Conservation (phyloP, 2,329 filamentous ascomycete species). For the Cladosporium sp. region DNA sequence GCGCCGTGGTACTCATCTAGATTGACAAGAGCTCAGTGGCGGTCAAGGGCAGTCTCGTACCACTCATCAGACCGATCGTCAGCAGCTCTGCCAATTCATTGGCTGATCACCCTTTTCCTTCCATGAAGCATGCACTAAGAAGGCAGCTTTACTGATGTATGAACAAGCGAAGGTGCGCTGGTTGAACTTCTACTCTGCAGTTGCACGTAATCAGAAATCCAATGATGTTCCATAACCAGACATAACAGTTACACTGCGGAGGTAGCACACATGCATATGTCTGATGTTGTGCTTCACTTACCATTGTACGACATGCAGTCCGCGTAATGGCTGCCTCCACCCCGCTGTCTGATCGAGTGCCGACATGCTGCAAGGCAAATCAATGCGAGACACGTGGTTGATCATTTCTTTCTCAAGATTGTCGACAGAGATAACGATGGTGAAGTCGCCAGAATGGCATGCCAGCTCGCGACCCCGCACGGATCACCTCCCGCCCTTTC, state of each 20-base stretch:
- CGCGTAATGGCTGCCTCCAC: no score
- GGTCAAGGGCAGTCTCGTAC: no score
- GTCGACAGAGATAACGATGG: no score
- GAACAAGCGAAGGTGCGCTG: not conserved
- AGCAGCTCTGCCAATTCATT: not conserved
- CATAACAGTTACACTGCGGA: not conserved
- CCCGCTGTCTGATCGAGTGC: no score
- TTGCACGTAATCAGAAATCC: not conserved
- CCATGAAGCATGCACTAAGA: constrained; percentile 9
- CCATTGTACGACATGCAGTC: no score
- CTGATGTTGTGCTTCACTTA: no score
- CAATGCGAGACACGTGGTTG: no score
- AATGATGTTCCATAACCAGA: not conserved
- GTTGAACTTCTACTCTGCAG: not conserved
- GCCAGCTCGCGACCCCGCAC: not conserved
- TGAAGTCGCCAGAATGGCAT: not conserved
- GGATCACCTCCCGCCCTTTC: not conserved
- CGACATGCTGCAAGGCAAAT: no score
- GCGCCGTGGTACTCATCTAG: constrained; percentile 17
- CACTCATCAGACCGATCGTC: not conserved
- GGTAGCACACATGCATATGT: no score
- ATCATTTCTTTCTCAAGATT: no score
- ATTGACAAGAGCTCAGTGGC: not conserved
- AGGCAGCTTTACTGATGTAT: constrained; percentile 11
- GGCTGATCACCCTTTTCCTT: constrained; percentile 1